Base-by-base conservation (phyloP, 805 yeast species). In the Metschnikowia colocasiae region DNA sequence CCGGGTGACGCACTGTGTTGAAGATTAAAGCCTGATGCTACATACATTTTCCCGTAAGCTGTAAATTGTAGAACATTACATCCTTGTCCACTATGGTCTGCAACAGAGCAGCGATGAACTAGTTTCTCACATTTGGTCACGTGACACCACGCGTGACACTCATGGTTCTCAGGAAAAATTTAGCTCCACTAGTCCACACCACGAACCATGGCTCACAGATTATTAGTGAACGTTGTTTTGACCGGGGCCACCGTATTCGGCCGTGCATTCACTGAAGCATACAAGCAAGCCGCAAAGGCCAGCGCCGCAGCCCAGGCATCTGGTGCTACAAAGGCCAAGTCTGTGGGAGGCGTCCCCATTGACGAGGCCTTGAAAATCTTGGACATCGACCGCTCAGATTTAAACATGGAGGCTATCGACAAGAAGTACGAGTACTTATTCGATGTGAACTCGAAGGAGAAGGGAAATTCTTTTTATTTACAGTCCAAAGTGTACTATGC, bases 171-270 rank as follows among this genome's bases (percentile, higher is more conserved):
- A 19, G 20, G 31, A 31, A 25, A 42, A 32, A 34, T 7, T 31
- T 23, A 33, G 31, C 46, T 18, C 35, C 16, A 26, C 27, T 16
- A 9, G 27, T 38, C 13, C 39, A 15, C 16, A 49, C 46, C 38
- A 35, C 16, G 6, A 34, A 15, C 40, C 40, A 72, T 73, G 97
- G 98, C 99, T 52, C 96, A 94, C 67, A 82, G 97, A 74, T 78
- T 95, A 48, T 62, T 92, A 46, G 88, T 87, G 54, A 92, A 87
- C 67, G 96, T 94, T 54, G 78, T 90, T 41, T 80, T 91, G 60
- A 91, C 98, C 8, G 98, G 98, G 48, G 95, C 97, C 4, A 84
- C 88, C 57, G 98, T 92, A 26, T 90, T 94, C 62, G 97, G 98
- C 48, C 81, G 87, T 58, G 99, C 99, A 0, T 94, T 94, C 65